Evolutionary conservation across 1,284 basidiomycete genomes (phyloP), one percentile per base, ranked within the genome.

Genomic region (Moesziomyces aphidis): DNA sequence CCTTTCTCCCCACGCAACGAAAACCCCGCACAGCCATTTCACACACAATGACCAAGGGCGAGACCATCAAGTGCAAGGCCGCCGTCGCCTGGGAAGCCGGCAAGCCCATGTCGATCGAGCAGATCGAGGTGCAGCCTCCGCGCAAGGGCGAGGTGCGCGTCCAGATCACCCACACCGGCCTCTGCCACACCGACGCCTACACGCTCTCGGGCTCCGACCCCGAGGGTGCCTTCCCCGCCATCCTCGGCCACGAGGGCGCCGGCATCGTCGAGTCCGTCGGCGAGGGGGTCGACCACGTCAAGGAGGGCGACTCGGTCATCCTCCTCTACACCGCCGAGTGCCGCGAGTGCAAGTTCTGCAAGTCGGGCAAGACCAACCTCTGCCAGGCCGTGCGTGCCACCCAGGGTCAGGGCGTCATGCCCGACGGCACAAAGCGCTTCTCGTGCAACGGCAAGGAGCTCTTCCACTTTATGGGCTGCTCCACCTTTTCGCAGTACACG

Each of bases 401-500:
- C 5, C 95, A 98, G 86, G 96, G 96, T n/a, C 89, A 93, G 85
- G 96, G 96, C 65, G 85, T 97, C 39, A 97, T 99, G 95, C 94
- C 97, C 23, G 95, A 99, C 85, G 90, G 90, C 61, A 92, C 91
- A n/a, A 89, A 88, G 66, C 92, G 96, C 55, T 99, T 99, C 90
- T 91, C 90, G 61, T 91, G 91, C 87, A 93, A 92, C 76, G 96
- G 95, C 51, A 88, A 97, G 86, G 88, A 91, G 55, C 89, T 99
- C 75, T 88, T 91, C 85, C 95, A 98, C 86, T 99, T 99, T 81
- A 99, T 99, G 97, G 96, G 96, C 50, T 94, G 92, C 23, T 97
- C 95, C 49, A 97, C 96, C 5, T 99, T 99, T 87, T 95, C 94
- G 24, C 95, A 99, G 86, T 99, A 99, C 88, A 99, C 97, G 13